Base-by-base conservation (phyloP, 163 green algal species). In the Volvox carteri region DNA sequence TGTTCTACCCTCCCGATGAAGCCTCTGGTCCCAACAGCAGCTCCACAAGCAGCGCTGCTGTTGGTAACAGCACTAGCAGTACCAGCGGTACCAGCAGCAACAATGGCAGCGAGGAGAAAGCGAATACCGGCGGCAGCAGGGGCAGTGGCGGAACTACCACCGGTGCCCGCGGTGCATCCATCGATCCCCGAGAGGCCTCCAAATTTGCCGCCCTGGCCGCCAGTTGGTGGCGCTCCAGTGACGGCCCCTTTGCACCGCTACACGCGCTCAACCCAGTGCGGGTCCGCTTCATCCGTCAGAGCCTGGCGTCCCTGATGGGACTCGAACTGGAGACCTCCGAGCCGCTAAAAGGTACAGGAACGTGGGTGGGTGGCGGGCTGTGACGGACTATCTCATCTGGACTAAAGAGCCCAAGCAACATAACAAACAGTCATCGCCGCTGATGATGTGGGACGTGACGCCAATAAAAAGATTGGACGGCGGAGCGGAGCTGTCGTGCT, bases 251-350 rank as follows among this genome's bases (percentile, higher is more conserved):
- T 81, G 92, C 87, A 1, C 92, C 95, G 8, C 95, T 99, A 81
- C 97, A 99, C 91, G 88, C 87, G 2, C 93, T 99, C 85, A 99
- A 99, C 92, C 92, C 95, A 7, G 90, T 93, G 28, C 92, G 97
- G 5, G 93, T 92, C 44, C 72, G 80, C 1, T 99, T 99, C 86
- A 94, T 98, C 21, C 89, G 93, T 4, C 70, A 93, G 12, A 93
- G 91, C 16, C 60, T 97, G 2, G 95, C 91, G 84, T 84, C 23
- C 46, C 62, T 78, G 90, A 93, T 86, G 75, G 91, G 91, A 84
- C 58, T 93, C 46, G 87, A 95, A 19, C 54, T 33, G 30, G 56
- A 67, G 25, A 74, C 73, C 16, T 44, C 85, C 54, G 41, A 85
- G 85, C 77, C 67, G 52, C 74, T 88, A 12, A 41, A 48, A 46